Conservation (phyloP, 176 grass and related monocot genomes). For the Calamus simplicifolius region DNA sequence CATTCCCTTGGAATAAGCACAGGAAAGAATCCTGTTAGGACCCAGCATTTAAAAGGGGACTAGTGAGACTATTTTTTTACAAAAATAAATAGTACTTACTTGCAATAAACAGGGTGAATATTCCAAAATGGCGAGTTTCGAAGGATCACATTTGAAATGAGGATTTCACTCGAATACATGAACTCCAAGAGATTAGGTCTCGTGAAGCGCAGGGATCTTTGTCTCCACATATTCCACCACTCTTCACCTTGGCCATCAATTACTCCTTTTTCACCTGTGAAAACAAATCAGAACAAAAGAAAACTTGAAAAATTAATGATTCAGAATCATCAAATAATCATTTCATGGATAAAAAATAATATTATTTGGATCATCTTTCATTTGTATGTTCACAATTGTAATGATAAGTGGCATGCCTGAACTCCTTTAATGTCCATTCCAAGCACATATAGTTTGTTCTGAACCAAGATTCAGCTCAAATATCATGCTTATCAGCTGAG, state of each 20-base stretch:
- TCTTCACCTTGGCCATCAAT: constrained; percentile 87
- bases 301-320: background rate
- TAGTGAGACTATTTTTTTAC: background rate
- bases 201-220: constrained; percentile 47
- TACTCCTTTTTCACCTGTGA: constrained; percentile 50
- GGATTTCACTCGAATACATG: constrained; percentile 68
- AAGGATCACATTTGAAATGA: constrained; percentile 76
- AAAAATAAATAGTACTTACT: constrained; percentile 14
- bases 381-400: too few relatives aligned
- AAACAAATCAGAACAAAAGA: background rate
- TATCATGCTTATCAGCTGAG: too few relatives aligned
- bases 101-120: constrained; percentile 83
- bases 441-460: too few relatives aligned
- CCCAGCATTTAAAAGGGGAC: background rate
- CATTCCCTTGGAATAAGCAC: too few relatives aligned
- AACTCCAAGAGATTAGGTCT: constrained; percentile 72
- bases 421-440: too few relatives aligned
- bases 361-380: too few relatives aligned
- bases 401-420: too few relatives aligned
- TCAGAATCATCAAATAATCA: too few relatives aligned
- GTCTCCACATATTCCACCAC: constrained; percentile 96
- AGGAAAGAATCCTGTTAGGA: background rate
- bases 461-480: too few relatives aligned
- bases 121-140: constrained; percentile 93
- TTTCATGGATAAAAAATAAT: too few relatives aligned